Conservation (phyloP, 2,329 filamentous ascomycete genomes). For the Verticillium klebahnii region DNA sequence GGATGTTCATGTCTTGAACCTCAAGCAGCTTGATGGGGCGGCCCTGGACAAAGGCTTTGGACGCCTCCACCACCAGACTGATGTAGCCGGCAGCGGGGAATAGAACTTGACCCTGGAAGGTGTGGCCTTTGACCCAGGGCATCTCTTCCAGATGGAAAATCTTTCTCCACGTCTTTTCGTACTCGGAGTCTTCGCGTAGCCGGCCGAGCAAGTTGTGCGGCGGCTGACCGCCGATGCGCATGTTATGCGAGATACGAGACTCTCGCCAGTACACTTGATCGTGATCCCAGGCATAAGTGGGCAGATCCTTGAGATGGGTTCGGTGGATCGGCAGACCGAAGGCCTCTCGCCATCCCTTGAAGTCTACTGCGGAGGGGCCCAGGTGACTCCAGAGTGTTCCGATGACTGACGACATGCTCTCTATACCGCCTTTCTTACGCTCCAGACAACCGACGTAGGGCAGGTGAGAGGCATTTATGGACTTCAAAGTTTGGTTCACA, state of each 20-base stretch:
- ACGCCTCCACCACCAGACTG: not conserved
- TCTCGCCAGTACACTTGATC: slow-evolving; percentile 26
- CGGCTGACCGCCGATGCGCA: slow-evolving; percentile 21
- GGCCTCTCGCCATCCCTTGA: not conserved
- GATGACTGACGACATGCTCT: slow-evolving; percentile 3
- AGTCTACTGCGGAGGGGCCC: slow-evolving; percentile 6
- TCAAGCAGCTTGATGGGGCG: not conserved
- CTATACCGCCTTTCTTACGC: slow-evolving; percentile 14
- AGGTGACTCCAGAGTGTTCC: not conserved
- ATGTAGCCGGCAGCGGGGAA: slow-evolving; percentile 41
- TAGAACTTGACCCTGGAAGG: slow-evolving; percentile 28
- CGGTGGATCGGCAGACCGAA: not conserved
- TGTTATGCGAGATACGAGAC: slow-evolving; percentile 20
- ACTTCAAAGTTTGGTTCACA: slow-evolving; percentile 20
- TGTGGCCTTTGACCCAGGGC: slow-evolving; percentile 33
- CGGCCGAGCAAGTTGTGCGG: slow-evolving; percentile 28
- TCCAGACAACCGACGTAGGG: slow-evolving; percentile 7
- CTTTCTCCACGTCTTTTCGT: slow-evolving; percentile 15
- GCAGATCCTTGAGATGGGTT: slow-evolving; percentile 15
- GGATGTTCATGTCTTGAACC: not conserved
- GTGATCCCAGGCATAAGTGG: slow-evolving; percentile 33
- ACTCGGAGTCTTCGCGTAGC: not conserved
- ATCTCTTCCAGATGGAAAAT: slow-evolving; percentile 14
- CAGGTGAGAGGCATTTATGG: not conserved
- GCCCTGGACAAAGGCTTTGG: not conserved